Evolutionary conservation across 306 rosid species (phyloP).

Genomic region (Fagus crenata): DNA sequence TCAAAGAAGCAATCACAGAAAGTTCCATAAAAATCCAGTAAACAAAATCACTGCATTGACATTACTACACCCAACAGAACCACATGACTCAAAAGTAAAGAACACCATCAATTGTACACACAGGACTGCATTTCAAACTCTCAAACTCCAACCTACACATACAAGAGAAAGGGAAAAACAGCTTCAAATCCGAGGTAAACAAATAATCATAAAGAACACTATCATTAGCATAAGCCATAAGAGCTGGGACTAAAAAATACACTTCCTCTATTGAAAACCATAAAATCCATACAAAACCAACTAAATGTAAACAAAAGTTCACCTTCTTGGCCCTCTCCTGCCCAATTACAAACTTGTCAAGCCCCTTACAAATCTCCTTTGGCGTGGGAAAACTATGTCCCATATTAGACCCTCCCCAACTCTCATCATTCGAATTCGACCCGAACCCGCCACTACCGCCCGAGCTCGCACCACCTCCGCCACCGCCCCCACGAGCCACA

Average conservation of each 20-base stretch:
- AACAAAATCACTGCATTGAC: too few species aligned
- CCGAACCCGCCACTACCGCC: slow-evolving; percentile 50
- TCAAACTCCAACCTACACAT: background rate
- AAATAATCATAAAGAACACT: background rate
- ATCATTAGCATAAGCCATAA: background rate
- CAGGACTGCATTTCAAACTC: too few species aligned
- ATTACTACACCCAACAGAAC: background rate
- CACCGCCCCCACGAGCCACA: slow-evolving; percentile 48
- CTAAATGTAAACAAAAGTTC: background rate
- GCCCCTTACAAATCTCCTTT: slow-evolving; percentile 85
- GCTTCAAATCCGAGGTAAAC: background rate
- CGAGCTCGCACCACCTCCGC: slow-evolving; percentile 49
- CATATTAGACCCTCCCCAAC: slow-evolving; percentile 88
- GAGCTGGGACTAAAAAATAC: background rate
- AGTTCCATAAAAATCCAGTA: too few species aligned
- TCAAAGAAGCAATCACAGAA: background rate
- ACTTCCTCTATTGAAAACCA: background rate
- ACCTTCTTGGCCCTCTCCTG: slow-evolving; percentile 97
- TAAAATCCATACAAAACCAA: background rate
- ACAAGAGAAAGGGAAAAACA: background rate
- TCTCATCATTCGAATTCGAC: slow-evolving; percentile 57
- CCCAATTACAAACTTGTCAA: slow-evolving; percentile 94
- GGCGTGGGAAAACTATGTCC: slow-evolving; percentile 89
- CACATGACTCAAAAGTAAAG: background rate
- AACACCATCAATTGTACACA: background rate